Percentiles rank a stretch among this genome's conserved stretches.
Evolutionary conservation across 768 basidiomycete species (phyloP).

Genomic region (Lyophyllum shimeji): DNA sequence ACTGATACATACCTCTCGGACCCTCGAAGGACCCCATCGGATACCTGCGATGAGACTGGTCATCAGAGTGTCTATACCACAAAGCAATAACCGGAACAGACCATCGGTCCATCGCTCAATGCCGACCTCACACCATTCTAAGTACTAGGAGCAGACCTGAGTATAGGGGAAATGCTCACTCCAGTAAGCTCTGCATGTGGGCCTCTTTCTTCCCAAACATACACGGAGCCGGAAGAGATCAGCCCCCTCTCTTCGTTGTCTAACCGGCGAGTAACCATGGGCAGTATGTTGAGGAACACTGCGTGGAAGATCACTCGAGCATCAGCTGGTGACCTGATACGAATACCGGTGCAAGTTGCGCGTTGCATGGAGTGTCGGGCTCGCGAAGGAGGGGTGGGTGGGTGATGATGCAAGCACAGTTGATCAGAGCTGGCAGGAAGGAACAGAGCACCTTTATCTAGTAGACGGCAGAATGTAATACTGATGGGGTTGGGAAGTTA

Average conservation of each 20-base stretch:
- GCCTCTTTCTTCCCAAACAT: constrained; percentile 84
- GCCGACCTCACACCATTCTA: constrained; percentile 52
- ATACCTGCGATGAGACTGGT: constrained; percentile 38
- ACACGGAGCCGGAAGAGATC: constrained; percentile 74
- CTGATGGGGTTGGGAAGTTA: constrained; percentile 41
- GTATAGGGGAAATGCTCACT: constrained; percentile 36
- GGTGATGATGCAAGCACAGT: constrained; percentile 1
- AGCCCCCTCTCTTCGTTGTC: constrained; percentile 73
- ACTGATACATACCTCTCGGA: constrained; percentile 57
- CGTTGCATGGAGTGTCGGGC: constrained; percentile 38
- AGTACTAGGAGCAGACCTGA: constrained; percentile 2
- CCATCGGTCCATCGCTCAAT: constrained; percentile 86
- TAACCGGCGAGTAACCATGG: constrained; percentile 74
- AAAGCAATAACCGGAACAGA: constrained; percentile 18
- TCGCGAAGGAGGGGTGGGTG: neutral
- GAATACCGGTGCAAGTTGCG: constrained; percentile 50
- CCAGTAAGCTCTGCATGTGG: constrained; percentile 72
- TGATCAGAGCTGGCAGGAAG: constrained; percentile 12
- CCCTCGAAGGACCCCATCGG: constrained; percentile 80
- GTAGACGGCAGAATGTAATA: constrained; percentile 33
- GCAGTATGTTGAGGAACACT: constrained; percentile 63
- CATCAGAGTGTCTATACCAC: neutral
- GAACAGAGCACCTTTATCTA: constrained; percentile 33
- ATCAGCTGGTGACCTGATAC: constrained; percentile 51
- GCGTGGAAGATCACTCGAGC: constrained; percentile 72